These are phyloP conservation scores for Penicillium verrucosum DNA, from an alignment of 2,329 filamentous ascomycete genomes.

Conservation along the genomic window DNA sequence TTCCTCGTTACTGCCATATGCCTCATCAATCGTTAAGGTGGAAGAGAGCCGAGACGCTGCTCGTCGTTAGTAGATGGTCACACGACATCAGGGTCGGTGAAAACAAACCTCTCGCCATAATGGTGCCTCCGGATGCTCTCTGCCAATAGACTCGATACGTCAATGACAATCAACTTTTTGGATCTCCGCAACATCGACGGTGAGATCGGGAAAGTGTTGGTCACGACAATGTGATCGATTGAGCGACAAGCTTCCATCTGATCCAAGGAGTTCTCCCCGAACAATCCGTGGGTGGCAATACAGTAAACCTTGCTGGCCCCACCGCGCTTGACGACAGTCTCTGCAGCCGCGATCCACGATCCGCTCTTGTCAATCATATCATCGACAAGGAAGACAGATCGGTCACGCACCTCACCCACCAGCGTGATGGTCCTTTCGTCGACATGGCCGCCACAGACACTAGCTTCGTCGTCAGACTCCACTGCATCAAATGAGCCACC, in stretches of 20 bases:
- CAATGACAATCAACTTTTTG: constrained; percentile 83
- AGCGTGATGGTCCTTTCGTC: constrained; percentile 94
- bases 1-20: constrained; percentile 19
- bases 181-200: constrained; percentile 66
- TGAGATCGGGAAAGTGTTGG: constrained; percentile 92
- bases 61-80: constrained; percentile 20
- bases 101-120: constrained; percentile 79
- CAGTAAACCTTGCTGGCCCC: constrained; percentile 92
- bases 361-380: constrained; percentile 98
- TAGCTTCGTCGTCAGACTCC: constrained; percentile 79
- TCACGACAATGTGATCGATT: constrained; percentile 91
- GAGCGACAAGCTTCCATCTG: constrained; percentile 90
- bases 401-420: constrained; percentile 88
- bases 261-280: constrained; percentile 82
- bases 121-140: constrained; percentile 96
- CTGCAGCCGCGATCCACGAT: constrained; percentile 95
- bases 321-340: constrained; percentile 92
- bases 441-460: constrained; percentile 55
- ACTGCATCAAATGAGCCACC: constrained; percentile 81
- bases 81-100: constrained; percentile 41
- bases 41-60: constrained; percentile 57
- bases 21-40: constrained; percentile 54
- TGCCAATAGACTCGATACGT: constrained; percentile 80
- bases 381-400: constrained; percentile 90
- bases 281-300: constrained; percentile 94